phyloP scores from a whole-genome alignment of 2,329 filamentous ascomycete genomes.

The Tolypocladium inflatum region DNA sequence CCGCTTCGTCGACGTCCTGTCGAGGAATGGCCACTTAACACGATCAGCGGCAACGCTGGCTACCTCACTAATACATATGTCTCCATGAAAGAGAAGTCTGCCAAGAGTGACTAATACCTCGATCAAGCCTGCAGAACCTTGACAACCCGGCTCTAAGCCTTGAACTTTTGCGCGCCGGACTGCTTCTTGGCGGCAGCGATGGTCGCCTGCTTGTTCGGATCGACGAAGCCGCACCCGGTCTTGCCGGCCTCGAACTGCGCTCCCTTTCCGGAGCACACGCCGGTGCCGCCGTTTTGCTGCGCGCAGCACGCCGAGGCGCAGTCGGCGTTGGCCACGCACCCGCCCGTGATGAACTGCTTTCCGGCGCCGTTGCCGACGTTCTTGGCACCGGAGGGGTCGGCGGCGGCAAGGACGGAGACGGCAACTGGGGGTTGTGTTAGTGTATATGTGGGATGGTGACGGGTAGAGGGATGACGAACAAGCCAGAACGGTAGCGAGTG shows the following conservation, averaged over 20 bases:
- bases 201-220: not conserved
- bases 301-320: constrained; percentile 22
- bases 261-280: constrained; percentile 17
- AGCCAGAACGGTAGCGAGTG: constrained; percentile 11
- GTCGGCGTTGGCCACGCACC: constrained; percentile 13
- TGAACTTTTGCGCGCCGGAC: not conserved
- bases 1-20: too few species aligned
- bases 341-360: constrained; percentile 17
- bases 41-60: too few species aligned
- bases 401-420: constrained; percentile 8
- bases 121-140: not conserved
- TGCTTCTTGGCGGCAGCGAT: not conserved
- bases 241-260: constrained; percentile 9
- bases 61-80: too few species aligned
- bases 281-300: constrained; percentile 4
- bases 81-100: too few species aligned
- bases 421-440: constrained; percentile 1
- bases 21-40: too few species aligned
- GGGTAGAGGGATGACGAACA: constrained; percentile 8
- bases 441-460: not conserved
- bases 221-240: constrained; percentile 20
- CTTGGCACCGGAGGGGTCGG: constrained; percentile 10
- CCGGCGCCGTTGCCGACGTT: constrained; percentile 14
- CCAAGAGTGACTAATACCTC: not conserved
- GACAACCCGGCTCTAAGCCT: not conserved